Percentiles rank a stretch among this genome's conserved stretches.
Evolutionary conservation across 148 eudicot genomes (phyloP).

Genomic region (Salicornia ramosissima): DNA sequence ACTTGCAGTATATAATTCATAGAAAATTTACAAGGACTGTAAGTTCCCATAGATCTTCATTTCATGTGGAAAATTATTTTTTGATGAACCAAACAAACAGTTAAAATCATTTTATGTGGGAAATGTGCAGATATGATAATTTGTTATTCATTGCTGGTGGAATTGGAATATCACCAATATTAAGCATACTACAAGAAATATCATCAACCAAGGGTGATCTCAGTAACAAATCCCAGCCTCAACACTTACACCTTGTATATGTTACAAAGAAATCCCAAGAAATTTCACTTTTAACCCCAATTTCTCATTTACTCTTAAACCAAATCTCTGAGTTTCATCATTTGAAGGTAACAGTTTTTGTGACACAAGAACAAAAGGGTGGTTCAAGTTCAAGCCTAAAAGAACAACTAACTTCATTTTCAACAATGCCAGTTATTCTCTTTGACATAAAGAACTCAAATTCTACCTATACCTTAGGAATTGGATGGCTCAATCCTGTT

Average conservation of each 20-base stretch:
- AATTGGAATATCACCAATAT: slow-evolving; percentile 81
- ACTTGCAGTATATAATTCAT: too few relatives aligned
- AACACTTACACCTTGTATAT: slow-evolving; percentile 53
- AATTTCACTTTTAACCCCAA: slow-evolving; percentile 41
- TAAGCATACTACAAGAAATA: slow-evolving; percentile 70
- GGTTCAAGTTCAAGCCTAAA: slow-evolving; percentile 30
- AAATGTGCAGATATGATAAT: slow-evolving; percentile 67
- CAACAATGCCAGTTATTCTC: slow-evolving; percentile 26
- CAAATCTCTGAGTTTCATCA: slow-evolving; percentile 28
- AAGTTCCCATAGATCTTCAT: too few relatives aligned
- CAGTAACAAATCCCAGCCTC: slow-evolving; percentile 30
- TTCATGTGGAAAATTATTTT: too few relatives aligned
- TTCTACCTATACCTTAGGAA: slow-evolving; percentile 36
- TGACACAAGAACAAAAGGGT: slow-evolving; percentile 58
- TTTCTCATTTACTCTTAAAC: slow-evolving; percentile 41
- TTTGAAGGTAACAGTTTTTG: slow-evolving; percentile 50
- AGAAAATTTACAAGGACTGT: too few relatives aligned
- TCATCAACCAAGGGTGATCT: slow-evolving; percentile 19
- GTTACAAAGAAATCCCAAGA: slow-evolving; percentile 51
- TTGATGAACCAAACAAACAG: too few relatives aligned
- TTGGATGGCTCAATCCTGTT: slow-evolving; percentile 25
- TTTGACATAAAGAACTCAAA: slow-evolving; percentile 29
- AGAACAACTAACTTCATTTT: slow-evolving; percentile 44
- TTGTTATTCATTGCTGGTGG: slow-evolving; percentile 77
- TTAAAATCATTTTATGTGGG: too few relatives aligned